phyloP scores from a whole-genome alignment of 140 eudicot genomes.

The Anethum foeniculum region DNA sequence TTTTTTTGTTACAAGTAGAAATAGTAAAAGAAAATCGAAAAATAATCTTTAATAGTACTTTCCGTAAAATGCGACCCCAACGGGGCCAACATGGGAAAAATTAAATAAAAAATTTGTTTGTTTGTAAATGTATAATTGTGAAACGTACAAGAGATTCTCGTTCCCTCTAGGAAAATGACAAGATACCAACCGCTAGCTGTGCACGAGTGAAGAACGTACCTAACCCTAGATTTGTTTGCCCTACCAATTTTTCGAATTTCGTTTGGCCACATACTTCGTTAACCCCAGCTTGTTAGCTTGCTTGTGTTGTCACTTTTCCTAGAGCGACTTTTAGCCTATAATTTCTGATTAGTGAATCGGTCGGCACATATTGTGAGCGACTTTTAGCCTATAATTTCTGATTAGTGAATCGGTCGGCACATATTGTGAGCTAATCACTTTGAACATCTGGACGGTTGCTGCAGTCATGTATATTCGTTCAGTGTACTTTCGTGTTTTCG shows the following conservation, averaged over 20 bases:
- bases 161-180: neutral
- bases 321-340: neutral
- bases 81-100: neutral
- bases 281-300: neutral
- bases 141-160: neutral
- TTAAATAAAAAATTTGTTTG: neutral
- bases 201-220: conserved; percentile 7
- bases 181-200: conserved; percentile 8
- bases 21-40: too few relatives aligned
- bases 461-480: too few relatives aligned
- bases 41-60: neutral
- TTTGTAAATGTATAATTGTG: neutral
- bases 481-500: too few relatives aligned
- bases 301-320: neutral
- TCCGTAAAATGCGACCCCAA: neutral
- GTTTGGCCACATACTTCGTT: neutral
- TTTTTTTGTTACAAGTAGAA: too few relatives aligned
- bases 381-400: neutral
- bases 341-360: neutral
- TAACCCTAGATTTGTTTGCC: neutral
- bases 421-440: too few relatives aligned
- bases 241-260: neutral
- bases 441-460: too few relatives aligned
- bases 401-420: too few relatives aligned
- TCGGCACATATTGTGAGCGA: neutral